Percentiles rank a stretch among this genome's conserved stretches.
Evolutionary conservation across 1,284 basidiomycete genomes (phyloP).

Genomic region (Ganoderma multipileum): DNA sequence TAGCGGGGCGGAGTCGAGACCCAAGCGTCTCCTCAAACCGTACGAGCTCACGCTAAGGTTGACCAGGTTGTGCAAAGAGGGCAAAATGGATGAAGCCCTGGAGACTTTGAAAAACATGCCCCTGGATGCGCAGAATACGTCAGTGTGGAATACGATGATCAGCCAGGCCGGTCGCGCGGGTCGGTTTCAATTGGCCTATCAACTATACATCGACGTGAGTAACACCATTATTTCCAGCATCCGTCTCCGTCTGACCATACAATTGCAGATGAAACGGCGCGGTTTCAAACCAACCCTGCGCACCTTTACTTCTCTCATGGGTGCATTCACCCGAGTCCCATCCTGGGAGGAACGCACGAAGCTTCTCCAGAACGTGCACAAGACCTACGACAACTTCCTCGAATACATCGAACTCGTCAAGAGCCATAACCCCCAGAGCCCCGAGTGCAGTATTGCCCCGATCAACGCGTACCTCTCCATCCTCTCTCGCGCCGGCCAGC

Average conservation of each 20-base stretch:
- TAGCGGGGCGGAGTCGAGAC: background rate
- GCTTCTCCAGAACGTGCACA: conserved; percentile 65
- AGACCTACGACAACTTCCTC: conserved; percentile 61
- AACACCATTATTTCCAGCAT: background rate
- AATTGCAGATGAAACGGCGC: conserved; percentile 77
- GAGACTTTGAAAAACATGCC: conserved; percentile 67
- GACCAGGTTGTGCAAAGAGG: conserved; percentile 57
- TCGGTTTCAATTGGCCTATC: conserved; percentile 62
- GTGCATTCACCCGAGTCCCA: conserved; percentile 61
- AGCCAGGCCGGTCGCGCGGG: conserved; percentile 60
- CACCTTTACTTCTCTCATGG: conserved; percentile 72
- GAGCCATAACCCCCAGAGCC: conserved; percentile 51
- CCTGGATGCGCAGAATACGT: conserved; percentile 69
- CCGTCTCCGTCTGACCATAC: conserved; percentile 3
- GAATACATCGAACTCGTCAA: conserved; percentile 55
- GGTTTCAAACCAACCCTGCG: conserved; percentile 69
- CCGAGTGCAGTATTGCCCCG: conserved; percentile 53
- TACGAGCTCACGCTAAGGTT: conserved; percentile 64
- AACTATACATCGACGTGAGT: conserved; percentile 72
- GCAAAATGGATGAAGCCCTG: conserved; percentile 65
- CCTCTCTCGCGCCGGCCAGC: conserved; percentile 60
- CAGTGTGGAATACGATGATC: conserved; percentile 80
- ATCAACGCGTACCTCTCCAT: conserved; percentile 68
- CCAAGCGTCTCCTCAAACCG: conserved; percentile 54
- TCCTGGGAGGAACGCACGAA: conserved; percentile 61